Evolutionary conservation across 345 rosid genomes (phyloP).

Genomic region (Rubroshorea leprosula): DNA sequence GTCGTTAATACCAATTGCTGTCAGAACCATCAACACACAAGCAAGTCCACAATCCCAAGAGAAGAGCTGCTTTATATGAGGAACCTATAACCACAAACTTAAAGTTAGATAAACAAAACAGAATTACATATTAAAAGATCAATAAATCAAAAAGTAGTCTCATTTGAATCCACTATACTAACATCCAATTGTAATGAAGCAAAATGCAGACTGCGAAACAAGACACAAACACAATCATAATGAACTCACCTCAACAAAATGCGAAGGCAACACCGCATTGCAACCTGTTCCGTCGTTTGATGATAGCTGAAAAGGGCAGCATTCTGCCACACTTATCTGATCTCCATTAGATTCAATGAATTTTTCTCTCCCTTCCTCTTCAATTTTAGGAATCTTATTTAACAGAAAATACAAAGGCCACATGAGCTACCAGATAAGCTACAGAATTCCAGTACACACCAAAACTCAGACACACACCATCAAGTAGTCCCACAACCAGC

Average conservation of each 20-base stretch:
- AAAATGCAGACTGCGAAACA: background rate
- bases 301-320: constrained; percentile 26
- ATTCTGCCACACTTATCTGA: constrained; percentile 16
- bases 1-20: constrained; percentile 50
- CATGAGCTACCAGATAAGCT: constrained; percentile 33
- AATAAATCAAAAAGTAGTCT: too few species aligned
- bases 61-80: constrained; percentile 67
- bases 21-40: constrained; percentile 81
- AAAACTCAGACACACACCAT: too few species aligned
- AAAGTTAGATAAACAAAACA: constrained; percentile 1
- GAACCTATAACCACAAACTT: constrained; percentile 44
- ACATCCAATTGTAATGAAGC: background rate
- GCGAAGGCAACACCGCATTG: constrained; percentile 32
- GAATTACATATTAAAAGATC: too few species aligned
- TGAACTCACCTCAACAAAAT: constrained; percentile 44
- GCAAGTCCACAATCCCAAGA: constrained; percentile 98
- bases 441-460: background rate
- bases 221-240: too few species aligned
- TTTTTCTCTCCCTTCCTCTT: constrained; percentile 30
- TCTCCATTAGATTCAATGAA: constrained; percentile 19
- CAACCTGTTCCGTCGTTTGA: constrained; percentile 20
- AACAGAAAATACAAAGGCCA: constrained; percentile 60
- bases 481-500: background rate
- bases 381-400: constrained; percentile 51
- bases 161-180: background rate